Evolutionary conservation across 1,284 basidiomycete species (phyloP), one percentile per base, ranked within the genome.

Genomic region (Moesziomyces globuligerus): DNA sequence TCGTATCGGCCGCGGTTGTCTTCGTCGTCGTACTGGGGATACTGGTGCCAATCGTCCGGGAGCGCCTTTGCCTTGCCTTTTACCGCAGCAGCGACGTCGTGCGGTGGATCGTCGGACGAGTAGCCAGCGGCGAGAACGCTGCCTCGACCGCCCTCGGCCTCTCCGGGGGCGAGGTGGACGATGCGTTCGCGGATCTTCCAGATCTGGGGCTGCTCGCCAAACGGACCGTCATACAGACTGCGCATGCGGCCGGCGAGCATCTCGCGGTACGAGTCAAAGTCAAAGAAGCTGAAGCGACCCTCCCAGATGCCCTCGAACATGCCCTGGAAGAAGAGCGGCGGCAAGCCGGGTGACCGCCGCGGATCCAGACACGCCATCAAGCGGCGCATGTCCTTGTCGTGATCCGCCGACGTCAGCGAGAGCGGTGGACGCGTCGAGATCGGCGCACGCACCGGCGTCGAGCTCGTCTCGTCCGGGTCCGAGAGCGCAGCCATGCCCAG

Each of bases 141-240:
- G 0, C 69, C 68, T 17, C 41, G 60, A 2, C 67, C 68, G n/a
- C 62, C 64, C 25, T 67, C 56, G 10, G 55, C 18, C 20, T 66
- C 60, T 2, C 50, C 56, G 2, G 52, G 51, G 1, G 44, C 61
- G 3, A 78, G 54, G 49, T 60, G 68, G 3, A 86, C 85, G 37
- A 84, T 81, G 28, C 82, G 84, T 67, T 87, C 86, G 36, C 77
- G 80, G 34, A 87, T 70, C 48, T 84, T 84, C 86, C 86, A 87
- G 15, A 87, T 85, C 70, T 87, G 86, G 13, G 85, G 85, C 65
- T 87, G 86, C 67, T 86, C 84, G 4, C 85, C 86, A 62, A 85
- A 86, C 11, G 84, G 83, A 0, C 86, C 86, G 43, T 85, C 83
- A 67, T 86, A 86, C 24, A 86, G 73, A 20, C 84, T 83, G 17